Evolutionary conservation across 2,329 filamentous ascomycete species (phyloP), one percentile per base, ranked within the genome.

Genomic region (Fusarium miscanthi): DNA sequence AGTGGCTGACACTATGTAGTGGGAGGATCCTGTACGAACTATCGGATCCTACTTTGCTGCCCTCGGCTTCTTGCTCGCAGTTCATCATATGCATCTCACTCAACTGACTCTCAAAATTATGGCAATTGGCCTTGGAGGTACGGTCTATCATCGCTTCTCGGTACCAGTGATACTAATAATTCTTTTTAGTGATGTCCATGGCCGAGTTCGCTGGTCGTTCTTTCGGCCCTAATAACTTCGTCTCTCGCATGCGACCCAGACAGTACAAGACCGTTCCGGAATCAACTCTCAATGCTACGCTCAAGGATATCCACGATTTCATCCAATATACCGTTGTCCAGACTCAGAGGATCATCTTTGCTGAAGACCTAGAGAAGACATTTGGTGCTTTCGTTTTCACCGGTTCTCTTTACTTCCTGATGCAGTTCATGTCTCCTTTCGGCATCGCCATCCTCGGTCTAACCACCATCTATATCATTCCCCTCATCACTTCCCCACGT

Each of bases 11-110:
- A 1, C 0, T 1, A 9, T 49, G 2, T 8, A 75, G 73, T 75
- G 74, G 74, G 73, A 75, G 51, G 70, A 75, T 21, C 74, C 74
- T 14, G 64, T 51, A 6, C 68, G 68, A n/a, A 75, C 73, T 19
- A 42, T 75, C 5, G 70, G 70, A 40, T 74, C 73, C 5, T 75
- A 75, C 35, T 40, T 68, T 31, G 60, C 45, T n/a, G 73, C 65
- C 17, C 31, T 75, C 10, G 58, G 64, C 35, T 63, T 75, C 17
- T 42, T 75, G 25, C 59, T 68, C 6, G 70, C 56, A 14, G 46
- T 65, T 3, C 74, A 75, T 27, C 60, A 75, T 25, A 59, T 75
- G 2, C 74, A 48, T 23, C 61, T 75, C 6, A 75, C 74, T 8
- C 70, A 74, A n/a, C 16, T 67, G 1, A 56, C 48, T 12, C 43